Evolutionary conservation across 768 basidiomycete species (phyloP).

Genomic region (Inosperma sp.): DNA sequence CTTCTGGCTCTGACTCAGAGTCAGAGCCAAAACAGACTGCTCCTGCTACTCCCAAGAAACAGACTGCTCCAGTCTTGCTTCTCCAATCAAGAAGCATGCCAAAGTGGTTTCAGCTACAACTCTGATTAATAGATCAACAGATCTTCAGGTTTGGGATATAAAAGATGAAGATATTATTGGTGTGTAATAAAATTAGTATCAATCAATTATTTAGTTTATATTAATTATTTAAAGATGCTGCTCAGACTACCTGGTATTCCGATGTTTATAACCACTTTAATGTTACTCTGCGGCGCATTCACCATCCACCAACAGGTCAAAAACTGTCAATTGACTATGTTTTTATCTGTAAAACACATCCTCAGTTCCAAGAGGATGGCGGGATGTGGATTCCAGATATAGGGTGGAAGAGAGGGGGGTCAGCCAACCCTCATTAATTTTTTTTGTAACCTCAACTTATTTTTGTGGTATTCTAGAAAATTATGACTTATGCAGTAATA

Average conservation of each 20-base stretch:
- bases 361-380: too few species aligned
- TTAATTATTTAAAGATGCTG: conserved; percentile 10
- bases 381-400: too few species aligned
- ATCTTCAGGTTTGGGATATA: not conserved
- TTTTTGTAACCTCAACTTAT: too few species aligned
- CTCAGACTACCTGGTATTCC: conserved; percentile 8
- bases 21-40: too few species aligned
- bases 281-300: conserved; percentile 13
- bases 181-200: not conserved
- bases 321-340: conserved; percentile 12
- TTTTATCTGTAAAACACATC: conserved; percentile 19
- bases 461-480: too few species aligned
- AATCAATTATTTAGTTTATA: not conserved
- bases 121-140: not conserved
- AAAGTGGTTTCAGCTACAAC: not conserved
- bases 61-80: not conserved
- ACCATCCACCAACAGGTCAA: not conserved
- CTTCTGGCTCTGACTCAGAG: too few species aligned
- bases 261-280: conserved; percentile 21
- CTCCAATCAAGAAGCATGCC: not conserved
- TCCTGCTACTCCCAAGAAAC: too few species aligned
- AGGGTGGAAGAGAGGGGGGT: too few species aligned
- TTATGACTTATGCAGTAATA: too few species aligned
- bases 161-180: not conserved
- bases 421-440: too few species aligned